phyloP scores from a whole-genome alignment of 2,329 filamentous ascomycete species.

The Thermoascus crustaceus region DNA sequence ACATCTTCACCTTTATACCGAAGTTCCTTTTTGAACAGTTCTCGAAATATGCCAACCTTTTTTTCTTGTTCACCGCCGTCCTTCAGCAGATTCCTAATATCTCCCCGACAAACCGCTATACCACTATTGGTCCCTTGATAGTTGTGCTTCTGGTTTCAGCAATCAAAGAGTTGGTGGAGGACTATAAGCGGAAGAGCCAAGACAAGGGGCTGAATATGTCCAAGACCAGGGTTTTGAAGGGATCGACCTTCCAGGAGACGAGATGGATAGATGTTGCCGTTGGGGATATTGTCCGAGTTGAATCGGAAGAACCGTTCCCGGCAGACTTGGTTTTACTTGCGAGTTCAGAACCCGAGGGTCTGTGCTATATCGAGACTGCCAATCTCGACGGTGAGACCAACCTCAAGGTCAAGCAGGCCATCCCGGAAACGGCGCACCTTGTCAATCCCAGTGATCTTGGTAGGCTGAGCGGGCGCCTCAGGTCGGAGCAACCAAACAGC shows the following conservation, averaged over 20 bases:
- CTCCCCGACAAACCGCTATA: conserved; percentile 90
- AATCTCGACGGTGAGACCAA: conserved; percentile 98
- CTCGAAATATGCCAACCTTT: conserved; percentile 97
- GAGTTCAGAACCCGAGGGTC: conserved; percentile 90
- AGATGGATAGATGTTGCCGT: conserved; percentile 93
- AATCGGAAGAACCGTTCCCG: conserved; percentile 91
- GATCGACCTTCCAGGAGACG: conserved; percentile 73
- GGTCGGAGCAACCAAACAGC: conserved; percentile 96
- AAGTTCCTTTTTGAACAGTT: conserved; percentile 99
- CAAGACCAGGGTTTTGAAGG: conserved; percentile 72
- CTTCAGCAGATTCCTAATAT: conserved; percentile 93
- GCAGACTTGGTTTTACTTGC: conserved; percentile 87
- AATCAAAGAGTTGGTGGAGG: conserved; percentile 87
- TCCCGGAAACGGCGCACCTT: conserved; percentile 81
- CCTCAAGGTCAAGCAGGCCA: conserved; percentile 94
- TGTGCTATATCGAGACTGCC: conserved; percentile 98
- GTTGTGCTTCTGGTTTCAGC: conserved; percentile 92
- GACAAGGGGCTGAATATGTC: conserved; percentile 84
- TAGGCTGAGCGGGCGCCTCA: conserved; percentile 73
- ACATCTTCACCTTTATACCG: conserved; percentile 80
- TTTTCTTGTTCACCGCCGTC: conserved; percentile 95
- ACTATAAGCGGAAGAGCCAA: conserved; percentile 79
- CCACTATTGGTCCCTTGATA: conserved; percentile 87
- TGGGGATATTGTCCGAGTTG: conserved; percentile 84
- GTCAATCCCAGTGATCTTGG: conserved; percentile 83